Percentiles rank a stretch among this genome's conserved stretches.
phyloP scores from a whole-genome alignment of 805 yeast species.

The Sugiyamaella qingdaonensis region DNA sequence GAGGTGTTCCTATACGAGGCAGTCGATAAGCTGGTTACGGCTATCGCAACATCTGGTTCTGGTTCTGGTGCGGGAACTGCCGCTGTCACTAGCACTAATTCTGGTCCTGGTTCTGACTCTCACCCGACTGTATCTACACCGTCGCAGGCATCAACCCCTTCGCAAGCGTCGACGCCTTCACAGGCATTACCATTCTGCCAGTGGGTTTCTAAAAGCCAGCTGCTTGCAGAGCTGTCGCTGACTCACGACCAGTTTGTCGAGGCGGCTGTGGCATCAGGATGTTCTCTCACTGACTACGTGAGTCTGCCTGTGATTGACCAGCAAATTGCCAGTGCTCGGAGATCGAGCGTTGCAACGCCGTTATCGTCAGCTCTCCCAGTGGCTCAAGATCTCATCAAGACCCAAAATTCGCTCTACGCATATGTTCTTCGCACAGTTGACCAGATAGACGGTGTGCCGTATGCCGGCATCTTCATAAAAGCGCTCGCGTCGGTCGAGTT shows the following conservation, averaged over 20 bases:
- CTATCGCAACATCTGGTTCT: conserved; percentile 46
- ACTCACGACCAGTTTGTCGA: conserved; percentile 69
- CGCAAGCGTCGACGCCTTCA: too few species aligned
- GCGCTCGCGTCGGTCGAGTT: conserved; percentile 66
- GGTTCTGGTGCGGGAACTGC: background rate
- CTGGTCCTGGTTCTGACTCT: background rate
- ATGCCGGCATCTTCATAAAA: conserved; percentile 51
- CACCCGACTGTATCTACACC: too few species aligned
- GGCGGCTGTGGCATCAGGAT: conserved; percentile 73
- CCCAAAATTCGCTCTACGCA: conserved; percentile 29
- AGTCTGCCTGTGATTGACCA: conserved; percentile 48
- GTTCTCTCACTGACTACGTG: conserved; percentile 58
- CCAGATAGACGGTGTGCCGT: conserved; percentile 16
- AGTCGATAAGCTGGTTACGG: conserved; percentile 66
- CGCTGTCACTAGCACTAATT: background rate
- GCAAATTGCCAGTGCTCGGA: conserved; percentile 18
- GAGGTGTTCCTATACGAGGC: conserved; percentile 62
- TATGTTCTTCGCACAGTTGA: conserved; percentile 27
- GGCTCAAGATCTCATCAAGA: conserved; percentile 28
- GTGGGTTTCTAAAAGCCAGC: conserved; percentile 54
- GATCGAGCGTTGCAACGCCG: conserved; percentile 14
- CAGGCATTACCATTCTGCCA: conserved; percentile 41
- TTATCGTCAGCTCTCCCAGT: conserved; percentile 17
- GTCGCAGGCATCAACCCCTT: too few species aligned
- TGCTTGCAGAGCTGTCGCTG: conserved; percentile 57